phyloP scores from a whole-genome alignment of 2,329 filamentous ascomycete species.

The Cladorrhinum sp. region DNA sequence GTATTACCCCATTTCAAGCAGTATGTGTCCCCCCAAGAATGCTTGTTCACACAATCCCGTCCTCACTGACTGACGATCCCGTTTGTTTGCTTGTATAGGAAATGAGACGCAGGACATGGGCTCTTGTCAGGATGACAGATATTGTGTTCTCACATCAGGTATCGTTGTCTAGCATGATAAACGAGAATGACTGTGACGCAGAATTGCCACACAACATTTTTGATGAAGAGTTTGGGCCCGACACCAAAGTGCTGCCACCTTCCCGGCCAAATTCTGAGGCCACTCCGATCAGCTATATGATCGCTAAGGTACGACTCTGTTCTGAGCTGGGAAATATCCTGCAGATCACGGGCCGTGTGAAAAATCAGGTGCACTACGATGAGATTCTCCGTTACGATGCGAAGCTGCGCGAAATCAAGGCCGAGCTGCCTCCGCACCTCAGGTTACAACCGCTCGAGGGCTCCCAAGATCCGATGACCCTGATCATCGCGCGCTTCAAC shows the following conservation, averaged over 20 bases:
- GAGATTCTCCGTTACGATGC: slow-evolving; percentile 62
- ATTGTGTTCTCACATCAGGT: slow-evolving; percentile 75
- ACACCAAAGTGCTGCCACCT: slow-evolving; percentile 64
- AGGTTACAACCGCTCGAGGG: slow-evolving; percentile 73
- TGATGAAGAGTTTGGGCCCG: slow-evolving; percentile 74
- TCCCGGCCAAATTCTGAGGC: slow-evolving; percentile 66
- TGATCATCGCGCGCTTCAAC: slow-evolving; percentile 81
- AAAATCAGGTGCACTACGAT: slow-evolving; percentile 58
- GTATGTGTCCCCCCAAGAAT: slow-evolving; percentile 38
- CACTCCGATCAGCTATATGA: slow-evolving; percentile 77
- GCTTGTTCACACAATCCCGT: background rate
- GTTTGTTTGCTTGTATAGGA: slow-evolving; percentile 44
- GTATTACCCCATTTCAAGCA: slow-evolving; percentile 68
- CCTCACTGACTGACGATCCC: background rate
- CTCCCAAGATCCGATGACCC: slow-evolving; percentile 73
- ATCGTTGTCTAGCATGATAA: slow-evolving; percentile 66
- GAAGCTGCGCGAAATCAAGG: slow-evolving; percentile 58
- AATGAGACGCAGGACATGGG: slow-evolving; percentile 68
- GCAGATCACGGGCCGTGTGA: slow-evolving; percentile 58
- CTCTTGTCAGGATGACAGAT: slow-evolving; percentile 69
- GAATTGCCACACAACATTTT: slow-evolving; percentile 74
- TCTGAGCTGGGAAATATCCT: slow-evolving; percentile 70
- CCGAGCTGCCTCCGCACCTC: slow-evolving; percentile 75
- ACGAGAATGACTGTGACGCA: slow-evolving; percentile 71
- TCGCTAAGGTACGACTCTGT: slow-evolving; percentile 67